A percentile compares a stretch with the other conserved stretches of the same genome.
phyloP scores from a whole-genome alignment of 495 filamentous ascomycete genomes.

The Podospora didyma region DNA sequence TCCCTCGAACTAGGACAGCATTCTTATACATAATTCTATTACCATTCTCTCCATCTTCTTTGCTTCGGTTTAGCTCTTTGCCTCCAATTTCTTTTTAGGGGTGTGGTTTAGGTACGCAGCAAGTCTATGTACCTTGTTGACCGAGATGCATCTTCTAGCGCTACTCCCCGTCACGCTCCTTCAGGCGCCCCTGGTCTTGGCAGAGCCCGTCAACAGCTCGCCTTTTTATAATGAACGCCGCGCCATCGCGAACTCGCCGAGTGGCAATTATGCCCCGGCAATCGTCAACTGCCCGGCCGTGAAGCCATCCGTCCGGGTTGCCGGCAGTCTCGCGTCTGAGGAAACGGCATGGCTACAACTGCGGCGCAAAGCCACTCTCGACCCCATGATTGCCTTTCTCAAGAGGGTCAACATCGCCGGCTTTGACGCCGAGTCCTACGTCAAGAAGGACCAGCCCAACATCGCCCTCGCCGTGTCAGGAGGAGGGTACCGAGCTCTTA shows the following conservation, averaged over 20 bases:
- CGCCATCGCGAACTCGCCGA: conserved; percentile 52
- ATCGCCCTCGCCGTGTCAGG: conserved; percentile 62
- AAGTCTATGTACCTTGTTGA: background rate
- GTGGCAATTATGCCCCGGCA: conserved; percentile 52
- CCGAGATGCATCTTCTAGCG: background rate
- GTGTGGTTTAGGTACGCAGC: no score
- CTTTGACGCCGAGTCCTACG: conserved; percentile 71
- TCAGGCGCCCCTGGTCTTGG: background rate
- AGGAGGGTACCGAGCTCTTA: conserved; percentile 79
- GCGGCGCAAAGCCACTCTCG: conserved; percentile 53
- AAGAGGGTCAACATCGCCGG: conserved; percentile 65
- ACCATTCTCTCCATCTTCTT: background rate
- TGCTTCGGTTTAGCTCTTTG: no score
- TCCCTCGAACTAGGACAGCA: no score
- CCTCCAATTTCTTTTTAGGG: background rate
- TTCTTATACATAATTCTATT: no score
- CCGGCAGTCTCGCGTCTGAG: conserved; percentile 54
- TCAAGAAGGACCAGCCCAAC: conserved; percentile 60
- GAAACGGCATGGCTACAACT: conserved; percentile 63
- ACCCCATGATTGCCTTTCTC: conserved; percentile 71
- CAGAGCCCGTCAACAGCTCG: background rate
- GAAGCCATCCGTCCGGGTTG: conserved; percentile 48
- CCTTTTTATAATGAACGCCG: conserved; percentile 17
- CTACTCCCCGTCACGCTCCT: background rate
- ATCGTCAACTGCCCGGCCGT: conserved; percentile 46